Evolutionary conservation across 1,284 basidiomycete species (phyloP).

Genomic region (Ceratobasidium papillatum): DNA sequence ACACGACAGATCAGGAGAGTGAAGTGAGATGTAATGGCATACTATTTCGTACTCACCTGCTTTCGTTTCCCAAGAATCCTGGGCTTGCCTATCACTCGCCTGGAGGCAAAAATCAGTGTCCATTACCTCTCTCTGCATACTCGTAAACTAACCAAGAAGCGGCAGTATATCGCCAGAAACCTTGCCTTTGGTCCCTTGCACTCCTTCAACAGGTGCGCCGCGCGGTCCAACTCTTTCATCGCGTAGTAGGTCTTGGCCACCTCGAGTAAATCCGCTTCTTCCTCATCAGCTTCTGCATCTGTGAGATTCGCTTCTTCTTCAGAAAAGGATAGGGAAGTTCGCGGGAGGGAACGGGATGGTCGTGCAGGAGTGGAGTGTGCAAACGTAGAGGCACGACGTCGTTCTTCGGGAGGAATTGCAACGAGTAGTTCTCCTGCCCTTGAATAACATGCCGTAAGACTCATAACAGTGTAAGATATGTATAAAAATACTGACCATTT

Average conservation of each 20-base stretch:
- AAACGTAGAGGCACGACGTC: conserved; percentile 54
- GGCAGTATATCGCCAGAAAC: conserved; percentile 84
- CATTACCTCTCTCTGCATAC: neutral
- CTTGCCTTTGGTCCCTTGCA: conserved; percentile 75
- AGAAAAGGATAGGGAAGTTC: conserved; percentile 45
- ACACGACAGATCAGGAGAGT: neutral
- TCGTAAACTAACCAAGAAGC: conserved; percentile 76
- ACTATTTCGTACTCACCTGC: conserved; percentile 43
- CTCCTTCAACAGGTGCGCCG: conserved; percentile 67
- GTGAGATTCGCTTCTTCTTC: conserved; percentile 41
- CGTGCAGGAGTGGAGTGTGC: conserved; percentile 55
- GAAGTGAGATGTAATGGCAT: too few species aligned
- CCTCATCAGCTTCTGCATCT: conserved; percentile 48
- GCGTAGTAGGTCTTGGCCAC: conserved; percentile 82
- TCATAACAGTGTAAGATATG: neutral
- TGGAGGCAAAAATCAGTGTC: conserved; percentile 7
- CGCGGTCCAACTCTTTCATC: conserved; percentile 81
- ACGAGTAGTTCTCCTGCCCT: conserved; percentile 79
- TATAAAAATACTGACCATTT: conserved; percentile 68
- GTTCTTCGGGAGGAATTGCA: conserved; percentile 63
- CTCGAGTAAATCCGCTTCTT: conserved; percentile 73
- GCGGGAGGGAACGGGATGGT: conserved; percentile 45
- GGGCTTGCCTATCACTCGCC: conserved; percentile 47
- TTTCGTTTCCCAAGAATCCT: conserved; percentile 47
- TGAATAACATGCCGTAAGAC: conserved; percentile 49